Evolutionary conservation across 176 grass and related monocot genomes (phyloP), one percentile per base, ranked within the genome.

Genomic region (Oryza meridionalis): DNA sequence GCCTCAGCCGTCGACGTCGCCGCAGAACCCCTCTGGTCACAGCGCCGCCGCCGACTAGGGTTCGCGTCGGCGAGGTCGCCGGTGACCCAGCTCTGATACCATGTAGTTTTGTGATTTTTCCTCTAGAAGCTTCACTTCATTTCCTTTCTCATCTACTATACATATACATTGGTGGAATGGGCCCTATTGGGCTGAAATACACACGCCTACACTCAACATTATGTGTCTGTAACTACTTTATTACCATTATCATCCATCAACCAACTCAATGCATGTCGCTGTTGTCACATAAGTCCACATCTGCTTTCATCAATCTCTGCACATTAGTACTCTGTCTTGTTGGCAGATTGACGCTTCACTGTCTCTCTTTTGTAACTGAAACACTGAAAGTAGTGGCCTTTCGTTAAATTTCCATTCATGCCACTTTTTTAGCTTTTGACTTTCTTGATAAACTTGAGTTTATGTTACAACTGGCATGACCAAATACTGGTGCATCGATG

Each of bases 291-390:
- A 55, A 25, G 73, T 73, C 17, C 47, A 17, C 85, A 69, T 46
- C 37, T 44, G 17, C 24, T 78, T 43, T 83, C 27, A 2, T 65
- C 6, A 66, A 53, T 82, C 46, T 77, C 1, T 50, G 7, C 73
- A 38, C 9, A 77, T 71, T 77, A 12, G 33, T 74, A 40, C 4
- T 53, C 38, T 40, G 38, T 40, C 38, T 40, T 40, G 38, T 40
- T 40, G 38, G 38, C 38, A 6, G 3, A 53, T 15, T 53, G 44
- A 9, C 47, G 24, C 46, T 67, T 83, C 67, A 27, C 19, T 79
- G 33, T 79, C 44, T 59, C 73, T 88, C 12, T 74, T 84, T 46
- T 88, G 75, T 9, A 31, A 68, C 3, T 21, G 68, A 79, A 84
- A 74, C 47, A 29, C 3, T 14, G 45, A 79, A 84, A 74, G 37